Conservation (phyloP, 2,329 filamentous ascomycete genomes). For the Stylonectria norvegica region DNA sequence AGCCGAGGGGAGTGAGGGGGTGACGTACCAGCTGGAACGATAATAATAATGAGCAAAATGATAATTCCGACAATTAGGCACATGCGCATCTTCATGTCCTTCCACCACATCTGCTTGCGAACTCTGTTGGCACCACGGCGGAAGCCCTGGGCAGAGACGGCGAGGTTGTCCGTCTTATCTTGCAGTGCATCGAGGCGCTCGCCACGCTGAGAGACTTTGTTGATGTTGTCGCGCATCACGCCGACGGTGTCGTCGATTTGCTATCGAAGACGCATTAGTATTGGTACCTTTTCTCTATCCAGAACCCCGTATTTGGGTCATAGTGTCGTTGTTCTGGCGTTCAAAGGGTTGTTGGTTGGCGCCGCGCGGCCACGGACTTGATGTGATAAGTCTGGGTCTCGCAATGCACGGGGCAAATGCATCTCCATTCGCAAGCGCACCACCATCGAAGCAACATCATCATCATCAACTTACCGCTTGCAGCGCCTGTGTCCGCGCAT, state of each 20-base stretch:
- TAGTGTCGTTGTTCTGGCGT: too few species aligned
- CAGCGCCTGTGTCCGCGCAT: conserved; percentile 59
- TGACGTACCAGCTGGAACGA: conserved; percentile 77
- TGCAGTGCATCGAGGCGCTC: conserved; percentile 82
- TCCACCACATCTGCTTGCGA: conserved; percentile 99
- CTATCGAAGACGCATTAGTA: conserved; percentile 45
- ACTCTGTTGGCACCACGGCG: conserved; percentile 94
- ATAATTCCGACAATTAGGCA: conserved; percentile 90
- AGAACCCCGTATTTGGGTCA: too few species aligned
- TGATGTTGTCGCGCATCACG: conserved; percentile 97
- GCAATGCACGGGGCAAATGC: conserved; percentile 11
- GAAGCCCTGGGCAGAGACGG: conserved; percentile 90
- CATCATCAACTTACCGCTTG: conserved; percentile 68
- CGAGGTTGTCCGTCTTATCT: conserved; percentile 93
- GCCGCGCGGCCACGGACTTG: too few species aligned
- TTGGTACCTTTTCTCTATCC: background rate
- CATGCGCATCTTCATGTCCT: conserved; percentile 99
- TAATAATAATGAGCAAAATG: conserved; percentile 87
- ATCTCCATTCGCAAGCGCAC: background rate
- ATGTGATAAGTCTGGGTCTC: too few species aligned
- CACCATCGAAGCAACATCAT: conserved; percentile 12
- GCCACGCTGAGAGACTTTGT: conserved; percentile 91
- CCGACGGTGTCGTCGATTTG: conserved; percentile 96
- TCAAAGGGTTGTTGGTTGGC: background rate
- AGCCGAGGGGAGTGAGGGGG: conserved; percentile 6